Conservation (phyloP, 1,139 yeast genomes). For the Yarrowia galli region DNA sequence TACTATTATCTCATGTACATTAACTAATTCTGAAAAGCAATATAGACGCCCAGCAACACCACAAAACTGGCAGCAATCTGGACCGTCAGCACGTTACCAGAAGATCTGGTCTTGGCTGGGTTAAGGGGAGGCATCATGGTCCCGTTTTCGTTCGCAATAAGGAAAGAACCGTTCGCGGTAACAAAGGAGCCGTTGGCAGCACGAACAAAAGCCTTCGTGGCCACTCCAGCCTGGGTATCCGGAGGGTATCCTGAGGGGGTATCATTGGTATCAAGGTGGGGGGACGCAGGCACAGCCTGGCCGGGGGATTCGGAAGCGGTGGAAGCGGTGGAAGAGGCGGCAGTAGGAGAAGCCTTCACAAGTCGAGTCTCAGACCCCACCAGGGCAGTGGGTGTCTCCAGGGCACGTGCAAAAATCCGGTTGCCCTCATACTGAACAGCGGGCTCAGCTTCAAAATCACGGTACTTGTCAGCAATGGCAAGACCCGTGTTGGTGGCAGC, state of each 20-base stretch:
- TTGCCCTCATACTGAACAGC: not conserved
- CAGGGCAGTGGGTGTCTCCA: not conserved
- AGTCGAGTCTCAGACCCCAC: constrained; percentile 7
- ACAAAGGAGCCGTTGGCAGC: constrained; percentile 4
- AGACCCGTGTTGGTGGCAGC: constrained; percentile 18
- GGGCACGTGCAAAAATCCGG: constrained; percentile 5
- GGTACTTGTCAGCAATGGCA: constrained; percentile 23
- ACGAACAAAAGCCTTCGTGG: not conserved
- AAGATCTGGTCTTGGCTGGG: constrained; percentile 3
- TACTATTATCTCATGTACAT: constrained; percentile 6
- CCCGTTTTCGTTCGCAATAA: constrained; percentile 21
- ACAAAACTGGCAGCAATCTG: constrained; percentile 36
- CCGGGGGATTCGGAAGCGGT: not conserved
- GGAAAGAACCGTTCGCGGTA: constrained; percentile 7
- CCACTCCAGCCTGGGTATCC: not conserved
- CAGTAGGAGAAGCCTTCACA: not conserved
- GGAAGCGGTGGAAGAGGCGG: not conserved
- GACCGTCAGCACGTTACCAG: constrained; percentile 23
- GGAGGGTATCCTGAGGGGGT: constrained; percentile 12
- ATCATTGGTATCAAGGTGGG: constrained; percentile 16
- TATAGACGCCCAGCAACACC: constrained; percentile 27
- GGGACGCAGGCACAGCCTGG: not conserved
- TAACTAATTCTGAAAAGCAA: constrained; percentile 34
- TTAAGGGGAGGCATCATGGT: not conserved
- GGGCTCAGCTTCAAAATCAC: constrained; percentile 3